These are phyloP conservation scores for Solanum appendiculatum DNA, from an alignment of 257 asterid genomes.

Conservation along the genomic window DNA sequence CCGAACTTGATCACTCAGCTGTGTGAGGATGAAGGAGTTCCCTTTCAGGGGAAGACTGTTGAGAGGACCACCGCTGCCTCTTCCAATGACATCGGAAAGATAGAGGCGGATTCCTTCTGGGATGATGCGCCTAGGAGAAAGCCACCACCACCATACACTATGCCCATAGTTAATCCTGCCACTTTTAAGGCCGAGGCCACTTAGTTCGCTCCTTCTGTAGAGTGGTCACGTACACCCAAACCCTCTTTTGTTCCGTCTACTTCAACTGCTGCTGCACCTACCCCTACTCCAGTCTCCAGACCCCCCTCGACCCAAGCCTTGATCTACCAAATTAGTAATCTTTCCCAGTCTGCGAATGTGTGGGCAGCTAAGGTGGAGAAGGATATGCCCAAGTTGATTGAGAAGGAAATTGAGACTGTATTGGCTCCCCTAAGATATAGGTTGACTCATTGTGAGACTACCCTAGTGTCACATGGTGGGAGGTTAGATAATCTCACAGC, in stretches of 20 bases:
- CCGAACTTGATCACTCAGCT: too few relatives aligned
- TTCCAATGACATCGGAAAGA: background rate
- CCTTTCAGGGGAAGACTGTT: background rate
- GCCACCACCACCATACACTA: background rate
- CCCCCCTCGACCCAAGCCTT: background rate
- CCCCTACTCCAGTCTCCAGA: background rate
- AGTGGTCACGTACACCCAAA: too few relatives aligned
- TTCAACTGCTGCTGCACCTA: too few relatives aligned
- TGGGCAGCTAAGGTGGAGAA: background rate
- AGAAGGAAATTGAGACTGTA: background rate
- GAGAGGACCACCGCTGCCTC: background rate
- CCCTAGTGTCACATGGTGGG: background rate
- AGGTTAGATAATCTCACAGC: background rate
- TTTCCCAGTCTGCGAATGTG: too few relatives aligned
- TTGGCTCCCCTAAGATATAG: background rate
- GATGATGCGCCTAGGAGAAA: background rate
- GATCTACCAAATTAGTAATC: background rate
- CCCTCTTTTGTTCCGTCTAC: too few relatives aligned
- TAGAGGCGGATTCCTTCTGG: too few relatives aligned
- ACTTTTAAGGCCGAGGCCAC: background rate
- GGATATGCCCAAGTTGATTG: background rate
- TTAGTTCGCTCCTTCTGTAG: accelerated
- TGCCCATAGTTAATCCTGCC: background rate
- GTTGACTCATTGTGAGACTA: background rate
- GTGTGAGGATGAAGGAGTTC: too few relatives aligned